These are phyloP conservation scores for Colletotrichum higginsianum DNA, from an alignment of 2,329 filamentous ascomycete genomes.

Conservation along the genomic window DNA sequence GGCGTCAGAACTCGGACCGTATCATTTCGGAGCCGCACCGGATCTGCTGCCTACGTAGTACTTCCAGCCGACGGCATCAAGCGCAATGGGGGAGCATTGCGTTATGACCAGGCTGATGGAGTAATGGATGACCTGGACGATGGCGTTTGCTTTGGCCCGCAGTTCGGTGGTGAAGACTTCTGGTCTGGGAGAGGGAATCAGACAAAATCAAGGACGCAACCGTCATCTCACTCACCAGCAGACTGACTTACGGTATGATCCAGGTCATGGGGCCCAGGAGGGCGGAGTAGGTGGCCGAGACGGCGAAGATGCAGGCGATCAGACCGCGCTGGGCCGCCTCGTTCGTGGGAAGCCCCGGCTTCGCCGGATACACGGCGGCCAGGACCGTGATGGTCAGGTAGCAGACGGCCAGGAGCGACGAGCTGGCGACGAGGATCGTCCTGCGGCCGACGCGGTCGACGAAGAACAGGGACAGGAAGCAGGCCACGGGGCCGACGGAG, in stretches of 20 bases:
- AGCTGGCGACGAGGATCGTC: slow-evolving; percentile 55
- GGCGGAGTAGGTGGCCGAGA: slow-evolving; percentile 56
- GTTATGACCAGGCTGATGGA: slow-evolving; percentile 58
- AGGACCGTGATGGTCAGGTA: slow-evolving; percentile 58
- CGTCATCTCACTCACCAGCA: neutral
- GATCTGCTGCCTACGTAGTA: slow-evolving; percentile 52
- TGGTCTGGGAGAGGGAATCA: slow-evolving; percentile 45
- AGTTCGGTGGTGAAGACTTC: slow-evolving; percentile 59
- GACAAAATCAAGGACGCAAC: too few species aligned
- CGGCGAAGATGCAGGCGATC: slow-evolving; percentile 58
- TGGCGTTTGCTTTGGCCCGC: slow-evolving; percentile 57
- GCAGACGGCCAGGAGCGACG: slow-evolving; percentile 52
- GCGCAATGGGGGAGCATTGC: slow-evolving; percentile 57
- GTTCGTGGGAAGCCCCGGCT: slow-evolving; percentile 54
- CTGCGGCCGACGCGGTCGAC: slow-evolving; percentile 55
- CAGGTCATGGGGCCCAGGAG: slow-evolving; percentile 58
- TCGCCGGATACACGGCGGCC: slow-evolving; percentile 54
- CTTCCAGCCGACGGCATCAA: slow-evolving; percentile 57
- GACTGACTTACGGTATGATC: slow-evolving; percentile 57
- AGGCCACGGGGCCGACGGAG: slow-evolving; percentile 55
- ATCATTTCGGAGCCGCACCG: too few species aligned
- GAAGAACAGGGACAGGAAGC: slow-evolving; percentile 56
- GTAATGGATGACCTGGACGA: slow-evolving; percentile 59
- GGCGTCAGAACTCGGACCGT: accelerated
- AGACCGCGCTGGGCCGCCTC: slow-evolving; percentile 55